phyloP scores from a whole-genome alignment of 768 basidiomycete genomes.

The Phlegmacium glaucopus region DNA sequence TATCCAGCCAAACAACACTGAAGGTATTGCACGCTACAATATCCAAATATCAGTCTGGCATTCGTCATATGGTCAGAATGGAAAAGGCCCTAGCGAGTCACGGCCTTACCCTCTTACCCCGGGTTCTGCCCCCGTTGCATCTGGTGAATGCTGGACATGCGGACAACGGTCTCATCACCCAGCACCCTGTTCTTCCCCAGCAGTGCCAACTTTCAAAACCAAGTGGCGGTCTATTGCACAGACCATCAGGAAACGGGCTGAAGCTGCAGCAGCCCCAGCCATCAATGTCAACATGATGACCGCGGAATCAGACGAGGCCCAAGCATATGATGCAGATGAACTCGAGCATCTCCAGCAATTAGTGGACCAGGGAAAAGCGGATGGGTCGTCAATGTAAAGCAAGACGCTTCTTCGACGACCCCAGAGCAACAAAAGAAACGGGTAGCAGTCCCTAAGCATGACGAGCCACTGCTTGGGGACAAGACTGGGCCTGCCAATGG shows the following conservation, averaged over 20 bases:
- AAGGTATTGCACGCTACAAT: neutral
- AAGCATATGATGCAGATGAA: neutral
- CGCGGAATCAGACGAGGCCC: neutral
- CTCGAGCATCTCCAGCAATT: neutral
- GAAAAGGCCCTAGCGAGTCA: neutral
- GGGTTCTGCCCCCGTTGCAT: neutral
- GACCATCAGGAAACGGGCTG: neutral
- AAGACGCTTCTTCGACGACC: slow-evolving; percentile 5
- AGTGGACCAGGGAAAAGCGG: slow-evolving; percentile 14
- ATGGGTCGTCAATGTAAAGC: slow-evolving; percentile 19
- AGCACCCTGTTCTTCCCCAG: neutral
- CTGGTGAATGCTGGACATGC: neutral
- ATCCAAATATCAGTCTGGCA: neutral
- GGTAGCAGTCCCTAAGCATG: slow-evolving; percentile 5
- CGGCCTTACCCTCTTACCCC: neutral
- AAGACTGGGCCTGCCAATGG: too few relatives aligned
- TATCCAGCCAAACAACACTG: neutral
- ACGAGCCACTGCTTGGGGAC: neutral
- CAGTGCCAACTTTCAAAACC: neutral
- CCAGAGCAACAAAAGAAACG: neutral
- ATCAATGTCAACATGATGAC: neutral
- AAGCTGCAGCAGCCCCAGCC: neutral
- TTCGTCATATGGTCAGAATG: neutral
- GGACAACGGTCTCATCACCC: neutral
- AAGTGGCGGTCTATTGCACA: neutral